Evolutionary conservation across 2,329 filamentous ascomycete genomes (phyloP), one percentile per base, ranked within the genome.

Genomic region (Lachnellula occidentalis): DNA sequence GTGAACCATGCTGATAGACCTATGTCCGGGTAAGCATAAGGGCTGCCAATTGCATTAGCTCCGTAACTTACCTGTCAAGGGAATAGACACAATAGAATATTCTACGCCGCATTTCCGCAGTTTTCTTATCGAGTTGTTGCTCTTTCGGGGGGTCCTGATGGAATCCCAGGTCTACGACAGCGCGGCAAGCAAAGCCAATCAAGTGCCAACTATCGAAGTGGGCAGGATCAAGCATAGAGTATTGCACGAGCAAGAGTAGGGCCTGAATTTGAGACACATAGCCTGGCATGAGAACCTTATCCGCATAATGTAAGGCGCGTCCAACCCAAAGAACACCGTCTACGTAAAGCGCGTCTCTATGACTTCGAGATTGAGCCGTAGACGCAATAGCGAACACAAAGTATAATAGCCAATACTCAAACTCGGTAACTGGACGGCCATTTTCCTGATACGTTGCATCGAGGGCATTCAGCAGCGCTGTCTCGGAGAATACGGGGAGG

Each of bases 201-300:
- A 96, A 73, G 60, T 94, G 92, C 92, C 94, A 97, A 64, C 87
- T 90, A 66, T 96, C 91, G 66, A 96, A 96, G 67, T 95, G 90
- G 42, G 86, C 82, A 2, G 92, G 92, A 64, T 97, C 92, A 48
- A 96, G 77, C 75, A 94, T 88, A 3, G 92, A 86, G 69, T 96
- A 97, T 64, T 95, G 85, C 0, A 90, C 91, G 50, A 97, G 80
- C 2, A 97, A 77, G 2, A 96, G 73, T 21, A 97, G 77, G 0
- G 91, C 91, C 69, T 96, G 92, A 15, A 97, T 90, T 63, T 94
- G 92, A 1, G 82, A 81, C 22, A 90, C 82, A 52, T 90, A 90
- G 19, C 92, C 92, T 0, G 92, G 92, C 63, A 86, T 86, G 22
- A 99, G 78, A 8, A 95, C 92, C 47, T 85, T 80, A 66, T 96